Percentiles rank a stretch among this genome's conserved stretches.
Evolutionary conservation across 2,329 filamentous ascomycete species (phyloP).

Genomic region (Pyricularia pennisetigena): DNA sequence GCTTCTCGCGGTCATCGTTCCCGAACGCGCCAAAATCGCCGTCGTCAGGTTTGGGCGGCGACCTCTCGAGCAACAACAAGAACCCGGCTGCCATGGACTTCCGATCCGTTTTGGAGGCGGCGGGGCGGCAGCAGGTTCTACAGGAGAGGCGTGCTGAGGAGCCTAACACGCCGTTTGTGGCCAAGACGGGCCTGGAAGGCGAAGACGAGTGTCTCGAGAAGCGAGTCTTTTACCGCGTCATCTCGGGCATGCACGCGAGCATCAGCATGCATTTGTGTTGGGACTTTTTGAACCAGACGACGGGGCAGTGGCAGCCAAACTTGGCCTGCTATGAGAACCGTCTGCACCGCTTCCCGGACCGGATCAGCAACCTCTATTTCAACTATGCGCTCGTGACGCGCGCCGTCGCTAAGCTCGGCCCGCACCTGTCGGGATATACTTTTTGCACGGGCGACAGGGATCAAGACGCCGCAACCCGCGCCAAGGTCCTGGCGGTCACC

Average conservation of each 20-base stretch:
- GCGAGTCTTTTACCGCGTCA: conserved; percentile 91
- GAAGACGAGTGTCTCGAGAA: conserved; percentile 96
- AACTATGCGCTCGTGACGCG: conserved; percentile 95
- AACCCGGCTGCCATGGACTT: conserved; percentile 51
- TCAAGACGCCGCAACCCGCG: conserved; percentile 71
- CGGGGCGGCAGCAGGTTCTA: conserved; percentile 50
- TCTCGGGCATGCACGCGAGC: conserved; percentile 96
- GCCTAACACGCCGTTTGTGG: conserved; percentile 48
- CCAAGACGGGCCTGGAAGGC: conserved; percentile 58
- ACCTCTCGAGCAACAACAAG: conserved; percentile 8
- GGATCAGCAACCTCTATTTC: conserved; percentile 96
- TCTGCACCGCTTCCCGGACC: conserved; percentile 77
- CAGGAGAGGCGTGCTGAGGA: conserved; percentile 46
- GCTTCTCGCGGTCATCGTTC: conserved; percentile 66
- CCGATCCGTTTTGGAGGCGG: conserved; percentile 48
- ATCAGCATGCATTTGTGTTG: conserved; percentile 95
- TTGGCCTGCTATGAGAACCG: conserved; percentile 78
- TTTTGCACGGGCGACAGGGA: conserved; percentile 81
- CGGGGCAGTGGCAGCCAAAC: conserved; percentile 88
- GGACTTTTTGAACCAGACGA: conserved; percentile 92
- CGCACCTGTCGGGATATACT: conserved; percentile 69
- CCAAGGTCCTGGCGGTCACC: conserved; percentile 71
- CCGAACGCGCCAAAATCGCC: conserved; percentile 48
- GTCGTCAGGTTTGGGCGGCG: conserved; percentile 23
- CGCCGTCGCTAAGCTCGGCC: conserved; percentile 81